Percentiles rank a stretch among this genome's conserved stretches.
Conservation (phyloP, 768 basidiomycete genomes). For the Hirschioporus abietinus region DNA sequence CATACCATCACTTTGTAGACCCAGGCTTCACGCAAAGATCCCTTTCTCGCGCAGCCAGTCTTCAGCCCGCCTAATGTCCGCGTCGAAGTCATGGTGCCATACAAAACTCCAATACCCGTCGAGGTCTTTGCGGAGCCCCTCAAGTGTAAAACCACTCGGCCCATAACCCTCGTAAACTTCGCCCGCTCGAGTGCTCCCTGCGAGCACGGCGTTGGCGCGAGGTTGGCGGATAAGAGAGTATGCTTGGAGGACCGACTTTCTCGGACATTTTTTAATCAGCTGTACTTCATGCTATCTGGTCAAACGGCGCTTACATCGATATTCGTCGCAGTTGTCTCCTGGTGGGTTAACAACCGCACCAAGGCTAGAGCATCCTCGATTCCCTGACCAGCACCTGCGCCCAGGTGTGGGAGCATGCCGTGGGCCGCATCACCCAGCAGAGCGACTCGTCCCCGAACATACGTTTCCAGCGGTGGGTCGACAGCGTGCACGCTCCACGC, state of each 20-base stretch:
- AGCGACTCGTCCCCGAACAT: conserved; percentile 39
- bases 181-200: conserved; percentile 36
- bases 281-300: no score
- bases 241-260: conserved; percentile 39
- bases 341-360: conserved; percentile 38
- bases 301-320: conserved; percentile 30
- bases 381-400: conserved; percentile 55
- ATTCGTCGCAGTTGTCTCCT: conserved; percentile 32
- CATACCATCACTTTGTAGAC: neutral
- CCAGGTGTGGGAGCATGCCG: conserved; percentile 54
- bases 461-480: conserved; percentile 39
- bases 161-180: conserved; percentile 39
- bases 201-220: conserved; percentile 45
- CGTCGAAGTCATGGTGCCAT: conserved; percentile 42
- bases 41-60: conserved; percentile 15
- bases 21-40: neutral
- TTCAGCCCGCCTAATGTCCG: conserved; percentile 32
- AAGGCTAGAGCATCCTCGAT: conserved; percentile 51
- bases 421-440: conserved; percentile 57
- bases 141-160: conserved; percentile 23
- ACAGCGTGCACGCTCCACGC: conserved; percentile 51
- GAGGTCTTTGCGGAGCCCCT: conserved; percentile 30
- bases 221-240: conserved; percentile 42
- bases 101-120: conserved; percentile 40
- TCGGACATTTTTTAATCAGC: no score